Conservation (phyloP, 2,329 filamentous ascomycete genomes). For the Ophiostoma perfectum region DNA sequence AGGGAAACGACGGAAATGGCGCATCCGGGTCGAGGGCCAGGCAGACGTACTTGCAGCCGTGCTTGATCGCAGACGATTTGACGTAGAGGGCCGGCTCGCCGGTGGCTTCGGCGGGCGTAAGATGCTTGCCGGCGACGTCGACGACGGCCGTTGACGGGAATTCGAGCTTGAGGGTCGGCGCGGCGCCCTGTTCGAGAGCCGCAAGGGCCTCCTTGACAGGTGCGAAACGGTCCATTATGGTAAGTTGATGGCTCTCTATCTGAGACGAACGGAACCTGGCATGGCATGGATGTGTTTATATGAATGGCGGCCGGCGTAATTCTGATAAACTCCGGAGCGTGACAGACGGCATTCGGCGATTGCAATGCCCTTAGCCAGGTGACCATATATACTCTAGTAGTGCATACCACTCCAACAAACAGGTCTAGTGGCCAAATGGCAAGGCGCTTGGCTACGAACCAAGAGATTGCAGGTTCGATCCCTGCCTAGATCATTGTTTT, state of each 20-base stretch:
- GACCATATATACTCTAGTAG: background rate
- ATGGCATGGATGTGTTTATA: background rate
- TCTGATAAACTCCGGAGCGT: background rate
- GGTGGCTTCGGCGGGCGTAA: conserved; percentile 15
- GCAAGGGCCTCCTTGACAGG: conserved; percentile 10
- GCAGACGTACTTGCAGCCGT: conserved; percentile 34
- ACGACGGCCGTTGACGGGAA: conserved; percentile 6
- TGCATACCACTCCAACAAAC: background rate
- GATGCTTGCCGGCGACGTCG: background rate
- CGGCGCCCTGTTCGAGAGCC: conserved; percentile 2
- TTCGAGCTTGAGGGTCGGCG: conserved; percentile 16
- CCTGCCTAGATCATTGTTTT: conserved; percentile 30
- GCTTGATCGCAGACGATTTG: background rate
- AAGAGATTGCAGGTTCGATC: conserved; percentile 37
- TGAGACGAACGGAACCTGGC: background rate
- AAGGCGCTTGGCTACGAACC: conserved; percentile 38
- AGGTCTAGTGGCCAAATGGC: conserved; percentile 33
- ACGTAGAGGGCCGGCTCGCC: background rate
- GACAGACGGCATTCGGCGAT: background rate
- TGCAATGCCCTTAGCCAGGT: background rate
- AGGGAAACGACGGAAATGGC: conserved; percentile 38
- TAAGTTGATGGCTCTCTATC: background rate
- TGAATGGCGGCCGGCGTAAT: background rate
- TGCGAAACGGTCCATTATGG: background rate
- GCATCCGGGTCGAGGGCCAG: conserved; percentile 45